phyloP scores from a whole-genome alignment of 495 filamentous ascomycete species.

The Aspergillus steynii region DNA sequence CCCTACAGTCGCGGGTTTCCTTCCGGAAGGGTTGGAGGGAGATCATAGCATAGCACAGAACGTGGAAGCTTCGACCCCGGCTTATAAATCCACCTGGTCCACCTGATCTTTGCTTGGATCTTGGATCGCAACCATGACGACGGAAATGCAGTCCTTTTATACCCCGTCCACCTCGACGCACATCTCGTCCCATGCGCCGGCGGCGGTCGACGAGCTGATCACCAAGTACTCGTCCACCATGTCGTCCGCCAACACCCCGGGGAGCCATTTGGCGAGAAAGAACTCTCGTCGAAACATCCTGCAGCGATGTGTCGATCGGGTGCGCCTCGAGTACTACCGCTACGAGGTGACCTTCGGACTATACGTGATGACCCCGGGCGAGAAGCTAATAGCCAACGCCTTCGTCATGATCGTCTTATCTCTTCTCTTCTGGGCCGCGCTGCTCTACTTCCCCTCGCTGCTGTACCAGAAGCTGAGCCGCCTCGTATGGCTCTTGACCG shows the following conservation, averaged over 20 bases:
- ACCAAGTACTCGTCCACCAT: conserved; percentile 39
- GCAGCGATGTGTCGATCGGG: conserved; percentile 47
- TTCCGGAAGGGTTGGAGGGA: not conserved
- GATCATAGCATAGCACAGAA: not conserved
- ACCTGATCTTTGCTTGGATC: not conserved
- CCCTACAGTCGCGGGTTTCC: not conserved
- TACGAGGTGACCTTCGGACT: conserved; percentile 74
- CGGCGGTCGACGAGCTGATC: conserved; percentile 39
- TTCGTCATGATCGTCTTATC: conserved; percentile 38
- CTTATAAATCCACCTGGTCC: not conserved
- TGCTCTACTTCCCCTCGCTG: conserved; percentile 42
- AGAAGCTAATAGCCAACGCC: conserved; percentile 69
- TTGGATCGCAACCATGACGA: conserved; percentile 24
- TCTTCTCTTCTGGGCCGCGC: conserved; percentile 39
- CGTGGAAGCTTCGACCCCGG: not conserved
- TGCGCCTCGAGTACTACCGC: conserved; percentile 69
- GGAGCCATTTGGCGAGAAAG: conserved; percentile 12
- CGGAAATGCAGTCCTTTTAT: conserved; percentile 44
- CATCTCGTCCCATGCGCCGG: conserved; percentile 34
- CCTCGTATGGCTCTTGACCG: conserved; percentile 44
- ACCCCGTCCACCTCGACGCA: conserved; percentile 32
- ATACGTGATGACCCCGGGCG: conserved; percentile 70
- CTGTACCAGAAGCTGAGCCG: conserved; percentile 40
- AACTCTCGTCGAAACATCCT: conserved; percentile 28
- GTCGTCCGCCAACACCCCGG: conserved; percentile 17